Conservation (phyloP, 495 filamentous ascomycete species). For the Xylaria castorea region DNA sequence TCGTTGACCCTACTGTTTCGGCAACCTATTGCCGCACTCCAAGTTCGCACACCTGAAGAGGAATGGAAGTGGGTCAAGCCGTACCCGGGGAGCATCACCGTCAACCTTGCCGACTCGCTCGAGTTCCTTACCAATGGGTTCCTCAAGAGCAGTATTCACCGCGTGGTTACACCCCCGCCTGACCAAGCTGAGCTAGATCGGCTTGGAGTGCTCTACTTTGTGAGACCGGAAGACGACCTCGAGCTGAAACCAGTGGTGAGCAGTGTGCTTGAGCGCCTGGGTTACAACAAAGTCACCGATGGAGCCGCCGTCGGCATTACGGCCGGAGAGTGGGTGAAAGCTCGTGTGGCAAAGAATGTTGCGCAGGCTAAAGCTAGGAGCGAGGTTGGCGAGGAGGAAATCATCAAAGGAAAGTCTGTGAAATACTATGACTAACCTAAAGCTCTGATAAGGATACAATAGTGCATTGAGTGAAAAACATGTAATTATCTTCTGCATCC, state of each 20-base stretch:
- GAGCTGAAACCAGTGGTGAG: constrained; percentile 45
- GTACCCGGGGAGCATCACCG: constrained; percentile 59
- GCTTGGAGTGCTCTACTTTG: constrained; percentile 59
- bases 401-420: constrained; percentile 37
- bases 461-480: neutral
- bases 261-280: constrained; percentile 37
- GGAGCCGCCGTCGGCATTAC: constrained; percentile 48
- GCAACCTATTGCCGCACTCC: constrained; percentile 59
- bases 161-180: constrained; percentile 56
- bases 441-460: neutral
- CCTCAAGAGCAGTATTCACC: constrained; percentile 61
- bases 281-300: constrained; percentile 43
- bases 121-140: constrained; percentile 57
- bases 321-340: constrained; percentile 52
- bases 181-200: constrained; percentile 61
- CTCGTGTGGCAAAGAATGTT: constrained; percentile 41
- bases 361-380: constrained; percentile 29
- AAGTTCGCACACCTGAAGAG: constrained; percentile 55
- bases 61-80: constrained; percentile 60
- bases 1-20: constrained; percentile 62
- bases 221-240: constrained; percentile 41
- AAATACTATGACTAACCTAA: constrained; percentile 41
- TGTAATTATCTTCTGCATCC: neutral
- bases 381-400: constrained; percentile 37
- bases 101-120: constrained; percentile 60